Evolutionary conservation across 2,329 filamentous ascomycete species (phyloP), one percentile per base, ranked within the genome.

Genomic region (Beauveria medogensis): DNA sequence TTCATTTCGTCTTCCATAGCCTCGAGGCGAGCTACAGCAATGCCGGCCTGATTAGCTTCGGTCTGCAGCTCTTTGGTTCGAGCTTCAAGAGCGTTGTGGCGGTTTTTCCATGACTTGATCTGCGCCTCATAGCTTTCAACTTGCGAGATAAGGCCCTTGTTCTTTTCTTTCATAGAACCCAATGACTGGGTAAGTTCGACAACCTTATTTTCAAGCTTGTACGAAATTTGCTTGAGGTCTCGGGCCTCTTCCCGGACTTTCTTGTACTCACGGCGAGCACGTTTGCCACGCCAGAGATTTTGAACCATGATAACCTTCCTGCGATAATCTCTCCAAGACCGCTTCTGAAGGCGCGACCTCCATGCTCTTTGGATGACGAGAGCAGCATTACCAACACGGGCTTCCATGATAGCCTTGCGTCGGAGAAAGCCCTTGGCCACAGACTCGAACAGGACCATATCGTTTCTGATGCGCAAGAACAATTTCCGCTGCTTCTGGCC

Each of bases 121-220:
- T 99, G 94, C 67, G 83, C 88, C 74, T 99, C 93, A 77, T 97
- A 97, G 74, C 90, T 97, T 75, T 97, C 91, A 54, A 99, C 88
- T 74, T 97, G 92, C 41, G 84, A 87, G 67, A 89, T 81, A 64
- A 99, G 82, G 62, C 84, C 84, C 80, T 96, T 97, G 83, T 99
- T 99, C 77, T 96, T 91, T 64, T 88, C 85, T 79, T 96, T 96
- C 82, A 96, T 89, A 10, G 91, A 88, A 66, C 94, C 92, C 68
- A 99, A 77, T 55, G 89, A 91, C 74, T 99, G 94, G 1, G 94
- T 99, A 70, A 99, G 83, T 78, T 99, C 94, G 64, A 99, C 91
- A 64, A 99, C 94, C 85, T 99, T 99, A 83, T 99, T 97, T 75
- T 99, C 94, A 69, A 99, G 80, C 80, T 96, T 97, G 82, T 99